These are phyloP conservation scores for Aspergillus fumigatiaffinis DNA, from an alignment of 2,329 filamentous ascomycete species.

Conservation along the genomic window DNA sequence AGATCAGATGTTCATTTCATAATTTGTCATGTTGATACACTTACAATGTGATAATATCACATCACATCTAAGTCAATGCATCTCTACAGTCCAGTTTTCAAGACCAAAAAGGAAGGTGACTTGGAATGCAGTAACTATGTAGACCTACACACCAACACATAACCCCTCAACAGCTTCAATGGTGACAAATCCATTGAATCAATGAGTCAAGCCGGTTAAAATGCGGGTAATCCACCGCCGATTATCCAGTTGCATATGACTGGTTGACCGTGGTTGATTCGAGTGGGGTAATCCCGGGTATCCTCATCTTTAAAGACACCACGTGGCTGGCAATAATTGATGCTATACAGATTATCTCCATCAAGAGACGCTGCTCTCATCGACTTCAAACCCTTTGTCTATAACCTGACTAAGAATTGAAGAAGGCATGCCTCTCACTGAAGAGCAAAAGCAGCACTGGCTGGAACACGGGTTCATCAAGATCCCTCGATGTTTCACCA, in stretches of 20 bases:
- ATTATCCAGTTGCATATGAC: neutral
- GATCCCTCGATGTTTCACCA: slow-evolving; percentile 50
- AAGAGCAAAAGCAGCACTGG: slow-evolving; percentile 51
- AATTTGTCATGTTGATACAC: no score
- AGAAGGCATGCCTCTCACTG: slow-evolving; percentile 29
- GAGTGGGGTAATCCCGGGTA: neutral
- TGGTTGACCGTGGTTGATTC: neutral
- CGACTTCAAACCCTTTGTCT: neutral
- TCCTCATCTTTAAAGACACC: neutral
- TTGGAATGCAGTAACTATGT: neutral
- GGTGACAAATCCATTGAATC: neutral
- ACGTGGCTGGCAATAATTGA: neutral
- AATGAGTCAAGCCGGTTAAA: neutral
- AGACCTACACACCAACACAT: neutral
- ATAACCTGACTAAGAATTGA: neutral
- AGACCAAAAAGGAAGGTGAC: neutral
- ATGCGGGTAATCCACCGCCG: neutral
- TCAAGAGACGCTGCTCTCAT: neutral
- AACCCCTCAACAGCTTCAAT: neutral
- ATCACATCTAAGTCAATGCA: neutral
- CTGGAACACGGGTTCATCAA: slow-evolving; percentile 55
- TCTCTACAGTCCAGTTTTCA: neutral
- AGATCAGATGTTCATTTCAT: no score
- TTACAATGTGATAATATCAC: no score
- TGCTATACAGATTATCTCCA: neutral